Evolutionary conservation across 441 rosid species (phyloP), one percentile per base, ranked within the genome.

Genomic region (Brassica balearica): DNA sequence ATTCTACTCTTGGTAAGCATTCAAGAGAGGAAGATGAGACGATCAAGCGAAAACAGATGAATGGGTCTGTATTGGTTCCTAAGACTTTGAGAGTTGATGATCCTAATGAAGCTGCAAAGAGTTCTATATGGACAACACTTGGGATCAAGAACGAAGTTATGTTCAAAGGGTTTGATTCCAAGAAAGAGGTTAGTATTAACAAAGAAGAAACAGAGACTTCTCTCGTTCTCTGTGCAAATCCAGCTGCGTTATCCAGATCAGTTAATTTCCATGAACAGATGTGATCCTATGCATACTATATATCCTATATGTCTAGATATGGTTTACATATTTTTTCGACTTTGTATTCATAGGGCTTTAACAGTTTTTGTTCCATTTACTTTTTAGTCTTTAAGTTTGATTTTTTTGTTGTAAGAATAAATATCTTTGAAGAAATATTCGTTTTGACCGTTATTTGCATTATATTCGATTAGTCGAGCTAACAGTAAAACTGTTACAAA

Each of bases 41-140:
- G 23, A 29, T 17, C 19, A 68, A 84, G 62, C 61, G 59, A 38
- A 59, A 23, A 15, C 60, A 67, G 59, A 67, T 17, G 68, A 41
- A 68, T 29, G 62, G 84, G 76, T 15, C 67, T 78, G 34, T 55
- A 6, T 62, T 91, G 82, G 86, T 86, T 68, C 96, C 96, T 0
- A 93, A 91, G 81, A 91, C 84, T 12, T 76, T 93, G 43, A 85
- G 96, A 76, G 79, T 88, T 11, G 94, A 85, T 74, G 93, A 91
- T 67, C 96, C 96, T 1, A 84, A 55, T 23, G 95, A 91, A 79
- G 95, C 97, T 0, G 93, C 97, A 12, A 93, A 88, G 83, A 93
- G 97, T 79, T 91, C 96, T n/a, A 93, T 93, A 80, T 93, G 97
- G 97, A 81, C 90, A 74, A 91, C 96, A 6, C 88, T 91, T 1